Base-by-base conservation (phyloP, 2,329 filamentous ascomycete species). In the Domatiomyces globalis region DNA sequence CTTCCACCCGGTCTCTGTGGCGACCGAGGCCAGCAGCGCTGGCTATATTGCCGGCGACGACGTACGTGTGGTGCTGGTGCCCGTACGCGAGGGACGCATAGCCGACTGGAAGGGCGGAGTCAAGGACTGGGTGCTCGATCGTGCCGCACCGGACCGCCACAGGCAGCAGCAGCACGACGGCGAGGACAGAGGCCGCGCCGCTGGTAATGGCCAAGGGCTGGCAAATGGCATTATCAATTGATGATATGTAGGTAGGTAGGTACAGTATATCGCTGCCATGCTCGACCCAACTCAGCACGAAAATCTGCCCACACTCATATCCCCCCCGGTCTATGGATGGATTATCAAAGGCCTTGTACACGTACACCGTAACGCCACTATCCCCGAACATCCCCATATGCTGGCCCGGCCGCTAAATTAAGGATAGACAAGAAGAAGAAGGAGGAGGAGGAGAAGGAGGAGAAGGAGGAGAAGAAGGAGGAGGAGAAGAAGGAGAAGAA, bases 71-170 rank as follows among this genome's bases (percentile, higher is more conserved):
- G 87, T 96, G 33, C 78, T 90, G 5, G 92, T 96, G 6, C 79
- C 77, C 61, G 87, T 96, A 60, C 78, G 77, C 61, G 86, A 89
- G 64, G 88, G 92, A 47, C 78, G 88, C 62, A 94, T 94, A 61
- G 88, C 85, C 58, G 92, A 95, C 66, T 95, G 85, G 85, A 95
- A 95, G 71, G 90, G 92, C n/a, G 80, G 81, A 12, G 87, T 96
- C 4, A 80, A 84, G 61, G 90, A 96, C 65, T 96, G 80, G 79
- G 56, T 62, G 25, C 57, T 74, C 52, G 64, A 71, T 27, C 60
- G 64, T 33, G 65, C 63, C 27, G 61, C 63, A 46, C 61, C 52
- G n/a, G 9, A 45, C 22, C 27, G 33, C n/a, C 45, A 18, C 50
- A 54, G 29, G n/a, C 45, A 43, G 39, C 45, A 43, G 39, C 29